phyloP scores from a whole-genome alignment of 805 yeast genomes.

The Pichia thaimueangensis region DNA sequence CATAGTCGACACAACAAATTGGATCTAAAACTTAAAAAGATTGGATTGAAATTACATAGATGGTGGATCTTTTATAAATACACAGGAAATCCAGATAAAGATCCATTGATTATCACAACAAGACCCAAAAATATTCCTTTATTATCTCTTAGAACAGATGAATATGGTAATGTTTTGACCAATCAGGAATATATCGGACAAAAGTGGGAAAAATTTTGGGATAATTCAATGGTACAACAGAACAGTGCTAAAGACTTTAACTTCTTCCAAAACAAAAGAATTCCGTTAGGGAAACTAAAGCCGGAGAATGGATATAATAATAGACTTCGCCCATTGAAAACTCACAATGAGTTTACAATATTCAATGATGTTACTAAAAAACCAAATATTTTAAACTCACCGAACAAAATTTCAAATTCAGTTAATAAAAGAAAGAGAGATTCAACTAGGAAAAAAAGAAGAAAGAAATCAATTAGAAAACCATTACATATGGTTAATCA shows the following conservation, averaged over 20 bases:
- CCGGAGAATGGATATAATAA: too few relatives aligned
- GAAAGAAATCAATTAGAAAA: background rate
- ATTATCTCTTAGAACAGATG: constrained; percentile 23
- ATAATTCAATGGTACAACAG: background rate
- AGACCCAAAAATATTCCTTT: constrained; percentile 23
- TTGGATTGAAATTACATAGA: constrained; percentile 21
- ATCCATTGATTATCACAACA: constrained; percentile 22
- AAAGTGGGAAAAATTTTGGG: constrained; percentile 1
- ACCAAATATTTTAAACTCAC: background rate
- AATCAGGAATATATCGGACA: background rate
- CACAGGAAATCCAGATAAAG: constrained; percentile 18
- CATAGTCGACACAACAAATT: background rate
- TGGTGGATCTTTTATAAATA: constrained; percentile 25
- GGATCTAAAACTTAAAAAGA: constrained; percentile 9
- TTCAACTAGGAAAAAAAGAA: background rate
- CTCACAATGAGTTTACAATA: background rate
- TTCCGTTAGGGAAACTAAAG: background rate
- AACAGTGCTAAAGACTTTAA: background rate
- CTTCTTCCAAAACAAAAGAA: background rate
- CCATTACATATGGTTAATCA: background rate
- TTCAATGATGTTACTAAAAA: background rate
- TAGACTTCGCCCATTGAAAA: too few relatives aligned
- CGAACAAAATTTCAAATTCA: background rate
- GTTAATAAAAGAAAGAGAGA: too few relatives aligned
- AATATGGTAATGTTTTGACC: constrained; percentile 14